These are phyloP conservation scores for Rhododendron vialii DNA, from an alignment of 148 eudicot species.

Conservation along the genomic window DNA sequence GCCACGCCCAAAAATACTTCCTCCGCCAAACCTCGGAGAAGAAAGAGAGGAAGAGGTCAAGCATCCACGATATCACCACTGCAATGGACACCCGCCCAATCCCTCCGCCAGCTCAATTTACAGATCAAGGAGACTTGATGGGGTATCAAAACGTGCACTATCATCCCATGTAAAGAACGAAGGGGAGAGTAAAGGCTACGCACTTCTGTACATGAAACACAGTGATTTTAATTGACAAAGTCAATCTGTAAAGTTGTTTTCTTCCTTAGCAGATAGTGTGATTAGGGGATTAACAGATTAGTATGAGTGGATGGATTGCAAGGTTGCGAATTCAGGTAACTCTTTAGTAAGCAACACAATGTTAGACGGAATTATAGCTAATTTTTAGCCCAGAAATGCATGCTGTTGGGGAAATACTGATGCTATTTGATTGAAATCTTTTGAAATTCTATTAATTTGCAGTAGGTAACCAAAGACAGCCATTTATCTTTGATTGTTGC, in stretches of 20 bases:
- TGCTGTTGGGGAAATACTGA: not conserved
- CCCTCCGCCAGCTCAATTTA: slow-evolving; percentile 19
- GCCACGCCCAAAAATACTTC: slow-evolving; percentile 52
- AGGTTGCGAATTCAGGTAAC: not conserved
- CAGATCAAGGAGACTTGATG: slow-evolving; percentile 18
- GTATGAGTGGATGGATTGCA: not conserved
- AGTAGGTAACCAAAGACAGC: not conserved
- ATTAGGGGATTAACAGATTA: not conserved
- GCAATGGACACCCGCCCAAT: slow-evolving; percentile 18
- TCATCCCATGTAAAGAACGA: slow-evolving; percentile 8
- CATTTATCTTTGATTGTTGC: not conserved
- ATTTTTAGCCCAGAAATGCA: not conserved
- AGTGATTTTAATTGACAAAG: not conserved
- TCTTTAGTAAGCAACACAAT: not conserved
- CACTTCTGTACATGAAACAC: not conserved
- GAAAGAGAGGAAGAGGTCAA: slow-evolving; percentile 52
- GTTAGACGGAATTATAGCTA: not conserved
- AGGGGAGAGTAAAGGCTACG: not conserved
- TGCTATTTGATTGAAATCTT: not conserved
- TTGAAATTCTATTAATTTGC: not conserved
- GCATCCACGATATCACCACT: slow-evolving; percentile 56
- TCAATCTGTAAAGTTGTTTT: not conserved
- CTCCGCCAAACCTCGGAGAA: slow-evolving; percentile 43
- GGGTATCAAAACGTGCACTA: slow-evolving; percentile 19
- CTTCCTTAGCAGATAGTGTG: not conserved